Evolutionary conservation across 345 rosid genomes (phyloP).

Genomic region (Eucalyptus curtisii): DNA sequence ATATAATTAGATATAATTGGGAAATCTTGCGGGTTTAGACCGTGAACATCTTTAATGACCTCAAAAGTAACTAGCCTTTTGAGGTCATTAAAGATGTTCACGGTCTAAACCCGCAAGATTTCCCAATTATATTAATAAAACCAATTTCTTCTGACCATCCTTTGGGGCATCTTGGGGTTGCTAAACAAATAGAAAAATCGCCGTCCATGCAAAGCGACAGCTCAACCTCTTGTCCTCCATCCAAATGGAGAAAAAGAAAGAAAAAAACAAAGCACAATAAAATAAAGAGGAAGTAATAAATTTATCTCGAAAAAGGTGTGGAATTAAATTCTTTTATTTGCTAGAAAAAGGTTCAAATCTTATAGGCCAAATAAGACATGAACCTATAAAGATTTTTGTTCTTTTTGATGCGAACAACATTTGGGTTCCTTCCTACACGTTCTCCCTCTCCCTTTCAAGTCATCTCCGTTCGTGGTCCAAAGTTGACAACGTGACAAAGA

Average conservation of each 20-base stretch:
- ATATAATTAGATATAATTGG: too few relatives aligned
- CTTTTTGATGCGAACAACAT: background rate
- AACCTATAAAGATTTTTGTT: background rate
- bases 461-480: background rate
- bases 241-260: background rate
- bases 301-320: background rate
- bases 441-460: background rate
- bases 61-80: too few relatives aligned
- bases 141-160: background rate
- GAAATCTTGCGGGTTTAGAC: too few relatives aligned
- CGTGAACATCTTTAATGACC: too few relatives aligned
- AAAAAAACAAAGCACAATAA: background rate
- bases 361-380: background rate
- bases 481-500: background rate
- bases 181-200: background rate
- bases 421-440: background rate
- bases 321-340: background rate
- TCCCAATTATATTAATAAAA: background rate
- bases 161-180: background rate
- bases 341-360: background rate
- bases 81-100: background rate
- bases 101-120: background rate
- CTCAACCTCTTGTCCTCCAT: background rate
- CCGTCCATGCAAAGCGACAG: background rate
- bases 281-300: background rate